phyloP scores from a whole-genome alignment of 495 filamentous ascomycete species.

The Alectoria sarmentosa region DNA sequence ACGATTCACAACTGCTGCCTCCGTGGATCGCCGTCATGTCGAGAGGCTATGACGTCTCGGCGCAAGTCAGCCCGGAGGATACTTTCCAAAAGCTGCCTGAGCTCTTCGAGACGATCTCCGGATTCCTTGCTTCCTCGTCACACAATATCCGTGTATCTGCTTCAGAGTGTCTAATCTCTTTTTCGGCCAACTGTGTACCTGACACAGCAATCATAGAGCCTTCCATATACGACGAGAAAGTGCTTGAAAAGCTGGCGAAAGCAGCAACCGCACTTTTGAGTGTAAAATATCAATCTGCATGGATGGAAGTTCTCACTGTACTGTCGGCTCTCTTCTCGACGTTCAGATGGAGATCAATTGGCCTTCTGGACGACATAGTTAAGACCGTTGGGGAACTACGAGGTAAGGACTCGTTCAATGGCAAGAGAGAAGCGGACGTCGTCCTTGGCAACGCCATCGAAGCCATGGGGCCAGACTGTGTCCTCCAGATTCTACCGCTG shows the following conservation, averaged over 20 bases:
- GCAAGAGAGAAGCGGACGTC: constrained; percentile 89
- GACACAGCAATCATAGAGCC: constrained; percentile 72
- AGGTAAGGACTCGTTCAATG: constrained; percentile 78
- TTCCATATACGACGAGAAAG: constrained; percentile 81
- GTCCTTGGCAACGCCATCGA: constrained; percentile 80
- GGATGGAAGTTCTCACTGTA: constrained; percentile 92
- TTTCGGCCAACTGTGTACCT: constrained; percentile 82
- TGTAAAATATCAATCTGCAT: constrained; percentile 87
- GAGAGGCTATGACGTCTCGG: constrained; percentile 86
- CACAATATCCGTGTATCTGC: constrained; percentile 90
- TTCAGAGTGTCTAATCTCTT: constrained; percentile 89
- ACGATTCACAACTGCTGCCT: constrained; percentile 85
- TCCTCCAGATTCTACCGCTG: constrained; percentile 73
- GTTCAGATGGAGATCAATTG: constrained; percentile 75
- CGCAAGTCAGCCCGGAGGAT: constrained; percentile 74
- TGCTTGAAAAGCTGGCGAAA: constrained; percentile 65
- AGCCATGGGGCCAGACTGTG: constrained; percentile 78
- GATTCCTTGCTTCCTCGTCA: constrained; percentile 76
- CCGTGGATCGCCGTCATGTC: constrained; percentile 96
- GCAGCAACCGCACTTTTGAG: constrained; percentile 64
- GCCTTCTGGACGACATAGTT: constrained; percentile 65
- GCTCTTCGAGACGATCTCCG: constrained; percentile 66
- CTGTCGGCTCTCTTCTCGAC: constrained; percentile 79
- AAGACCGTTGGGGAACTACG: constrained; percentile 80
- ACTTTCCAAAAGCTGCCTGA: constrained; percentile 83